Percentiles rank a stretch among this genome's conserved stretches.
Evolutionary conservation across 257 asterid genomes (phyloP).

Genomic region (Haberlea rhodopensis): DNA sequence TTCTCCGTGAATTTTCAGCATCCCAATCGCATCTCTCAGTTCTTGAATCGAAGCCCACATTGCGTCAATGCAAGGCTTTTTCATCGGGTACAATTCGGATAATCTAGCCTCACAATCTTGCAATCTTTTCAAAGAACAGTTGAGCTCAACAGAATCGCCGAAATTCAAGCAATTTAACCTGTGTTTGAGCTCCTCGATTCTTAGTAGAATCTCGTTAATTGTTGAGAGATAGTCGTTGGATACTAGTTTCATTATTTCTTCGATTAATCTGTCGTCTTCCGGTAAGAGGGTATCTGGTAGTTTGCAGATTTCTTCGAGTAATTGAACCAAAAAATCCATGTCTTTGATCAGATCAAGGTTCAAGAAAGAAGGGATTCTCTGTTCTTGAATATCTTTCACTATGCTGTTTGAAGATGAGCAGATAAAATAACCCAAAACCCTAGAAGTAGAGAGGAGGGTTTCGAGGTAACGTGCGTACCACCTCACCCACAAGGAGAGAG

Average conservation of each 20-base stretch:
- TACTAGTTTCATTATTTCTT: constrained; percentile 43
- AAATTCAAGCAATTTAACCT: constrained; percentile 53
- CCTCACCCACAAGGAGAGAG: constrained; percentile 68
- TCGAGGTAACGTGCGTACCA: constrained; percentile 77
- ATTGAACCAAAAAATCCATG: constrained; percentile 40
- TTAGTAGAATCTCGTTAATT: constrained; percentile 44
- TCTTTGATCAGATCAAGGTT: constrained; percentile 57
- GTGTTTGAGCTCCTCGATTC: constrained; percentile 59
- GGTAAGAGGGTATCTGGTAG: constrained; percentile 40
- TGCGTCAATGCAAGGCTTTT: constrained; percentile 51
- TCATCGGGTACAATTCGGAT: constrained; percentile 25
- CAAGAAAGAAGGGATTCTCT: constrained; percentile 41
- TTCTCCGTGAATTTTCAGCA: constrained; percentile 28
- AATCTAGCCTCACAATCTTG: constrained; percentile 51
- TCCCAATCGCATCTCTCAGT: constrained; percentile 35
- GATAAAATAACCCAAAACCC: constrained; percentile 56
- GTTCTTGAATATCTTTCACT: constrained; percentile 38
- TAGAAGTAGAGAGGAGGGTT: constrained; percentile 47
- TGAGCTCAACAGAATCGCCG: constrained; percentile 61
- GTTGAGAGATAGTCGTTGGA: constrained; percentile 46
- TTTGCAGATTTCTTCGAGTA: constrained; percentile 53
- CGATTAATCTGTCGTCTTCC: constrained; percentile 41
- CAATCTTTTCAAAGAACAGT: constrained; percentile 48
- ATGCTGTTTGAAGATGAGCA: constrained; percentile 37
- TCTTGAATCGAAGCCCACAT: constrained; percentile 52